These are phyloP conservation scores for Puccinia novopanici DNA, from an alignment of 1,284 basidiomycete genomes.

Conservation along the genomic window DNA sequence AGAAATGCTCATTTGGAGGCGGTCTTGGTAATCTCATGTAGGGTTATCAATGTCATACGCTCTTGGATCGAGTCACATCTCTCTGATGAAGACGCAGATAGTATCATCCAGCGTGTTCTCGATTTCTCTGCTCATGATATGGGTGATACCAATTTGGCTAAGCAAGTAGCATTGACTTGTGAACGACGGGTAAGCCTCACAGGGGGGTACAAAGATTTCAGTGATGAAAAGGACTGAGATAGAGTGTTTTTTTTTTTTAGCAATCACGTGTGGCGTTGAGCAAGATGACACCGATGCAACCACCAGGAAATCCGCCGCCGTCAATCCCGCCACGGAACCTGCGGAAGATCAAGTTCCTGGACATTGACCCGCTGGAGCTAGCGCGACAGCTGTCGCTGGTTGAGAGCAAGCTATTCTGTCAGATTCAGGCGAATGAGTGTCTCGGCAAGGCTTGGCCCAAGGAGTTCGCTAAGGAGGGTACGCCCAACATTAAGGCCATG, in stretches of 20 bases:
- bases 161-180: constrained; percentile 59
- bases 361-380: constrained; percentile 85
- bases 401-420: constrained; percentile 83
- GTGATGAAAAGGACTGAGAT: neutral
- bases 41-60: constrained; percentile 61
- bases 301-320: constrained; percentile 64
- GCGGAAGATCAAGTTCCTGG: constrained; percentile 78
- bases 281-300: constrained; percentile 55
- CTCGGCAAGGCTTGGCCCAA: constrained; percentile 64
- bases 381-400: constrained; percentile 92
- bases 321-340: constrained; percentile 74
- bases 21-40: constrained; percentile 10
- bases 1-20: constrained; percentile 60
- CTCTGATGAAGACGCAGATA: constrained; percentile 59
- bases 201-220: neutral
- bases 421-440: constrained; percentile 88
- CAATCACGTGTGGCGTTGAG: constrained; percentile 25
- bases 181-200: constrained; percentile 57
- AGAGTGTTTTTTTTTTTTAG: neutral
- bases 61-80: constrained; percentile 61
- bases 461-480: constrained; percentile 55
- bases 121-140: constrained; percentile 59
- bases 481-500: constrained; percentile 82
- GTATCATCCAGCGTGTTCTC: constrained; percentile 57
- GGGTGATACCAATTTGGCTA: constrained; percentile 55